These are phyloP conservation scores for Eucalyptus melliodora DNA, from an alignment of 345 rosid genomes.

Conservation along the genomic window DNA sequence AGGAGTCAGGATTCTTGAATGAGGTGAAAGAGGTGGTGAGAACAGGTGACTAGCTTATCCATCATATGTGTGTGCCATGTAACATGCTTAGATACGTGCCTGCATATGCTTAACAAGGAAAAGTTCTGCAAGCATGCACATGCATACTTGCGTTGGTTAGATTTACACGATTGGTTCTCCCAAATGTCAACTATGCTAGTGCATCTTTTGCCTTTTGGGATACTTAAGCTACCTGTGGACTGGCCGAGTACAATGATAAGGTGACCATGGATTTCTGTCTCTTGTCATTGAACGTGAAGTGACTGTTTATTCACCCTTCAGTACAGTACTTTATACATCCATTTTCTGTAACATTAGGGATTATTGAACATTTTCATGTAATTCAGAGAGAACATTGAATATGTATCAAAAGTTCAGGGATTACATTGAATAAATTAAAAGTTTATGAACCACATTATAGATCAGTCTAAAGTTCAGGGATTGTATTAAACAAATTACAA, in stretches of 20 bases:
- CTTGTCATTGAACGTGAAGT: neutral
- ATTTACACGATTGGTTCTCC: neutral
- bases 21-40: conserved; percentile 73
- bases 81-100: neutral
- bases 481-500: too few species aligned
- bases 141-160: neutral
- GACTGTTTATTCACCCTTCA: neutral
- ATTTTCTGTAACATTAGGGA: neutral
- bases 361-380: too few species aligned
- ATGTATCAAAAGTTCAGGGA: too few species aligned
- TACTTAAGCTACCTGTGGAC: neutral
- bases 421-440: too few species aligned
- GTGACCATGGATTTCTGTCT: neutral
- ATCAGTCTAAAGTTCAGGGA: too few species aligned
- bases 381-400: fast-evolving
- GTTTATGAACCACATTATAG: too few species aligned
- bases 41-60: conserved; percentile 43
- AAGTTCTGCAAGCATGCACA: neutral
- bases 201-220: neutral
- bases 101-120: neutral
- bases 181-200: neutral
- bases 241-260: neutral
- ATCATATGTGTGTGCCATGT: neutral
- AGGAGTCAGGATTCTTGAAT: conserved; percentile 85
- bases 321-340: neutral